Base-by-base conservation (phyloP, 441 rosid species). In the Euphorbia schlechtendalii region DNA sequence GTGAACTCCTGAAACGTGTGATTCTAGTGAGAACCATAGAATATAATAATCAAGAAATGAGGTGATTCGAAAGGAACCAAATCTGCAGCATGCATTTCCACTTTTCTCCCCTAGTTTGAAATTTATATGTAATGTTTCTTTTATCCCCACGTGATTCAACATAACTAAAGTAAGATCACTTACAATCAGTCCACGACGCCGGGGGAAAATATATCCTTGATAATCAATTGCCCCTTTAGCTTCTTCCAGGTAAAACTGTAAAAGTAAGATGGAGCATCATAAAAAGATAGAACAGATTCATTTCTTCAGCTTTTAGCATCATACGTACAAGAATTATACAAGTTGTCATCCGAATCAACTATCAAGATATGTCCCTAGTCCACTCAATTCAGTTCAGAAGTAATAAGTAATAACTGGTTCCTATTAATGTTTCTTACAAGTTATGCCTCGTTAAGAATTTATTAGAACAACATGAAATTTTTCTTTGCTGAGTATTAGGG, bases 141-240 rank as follows among this genome's bases (percentile, higher is more conserved):
- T 15, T 40, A 61, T 10, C 21, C 40, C 17, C 20, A n/a, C 15
- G 43, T 43, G 34, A 49, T 27, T 2, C 8, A 49, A 51, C 8
- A n/a, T 43, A 71, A 15, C 15, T 11, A 17, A 53, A 48, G 63
- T 46, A 34, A 72, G 12, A 56, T 30, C 32, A 76, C 90, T 87
- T 80, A 89, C 96, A 51, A 70, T 69, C 69, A 86, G 77, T 34
- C 98, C 88, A 7, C 82, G 86, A 7, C 89, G 78, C 18, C 86
- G 73, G 18, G 97, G 98, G 36, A 82, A 88, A 65, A 93, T 87
- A 65, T 87, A 89, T 27, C 98, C 98, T 78, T 92, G 98, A 57
- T 92, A 89, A 73, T 92, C 86, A 48, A 92, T 85, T 0, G 56
- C 74, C 28, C 96, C 96, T 81, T 92, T 92, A 22, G 90, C 93